Base-by-base conservation (phyloP, 2,329 filamentous ascomycete genomes). In the Calonectria naviculata region DNA sequence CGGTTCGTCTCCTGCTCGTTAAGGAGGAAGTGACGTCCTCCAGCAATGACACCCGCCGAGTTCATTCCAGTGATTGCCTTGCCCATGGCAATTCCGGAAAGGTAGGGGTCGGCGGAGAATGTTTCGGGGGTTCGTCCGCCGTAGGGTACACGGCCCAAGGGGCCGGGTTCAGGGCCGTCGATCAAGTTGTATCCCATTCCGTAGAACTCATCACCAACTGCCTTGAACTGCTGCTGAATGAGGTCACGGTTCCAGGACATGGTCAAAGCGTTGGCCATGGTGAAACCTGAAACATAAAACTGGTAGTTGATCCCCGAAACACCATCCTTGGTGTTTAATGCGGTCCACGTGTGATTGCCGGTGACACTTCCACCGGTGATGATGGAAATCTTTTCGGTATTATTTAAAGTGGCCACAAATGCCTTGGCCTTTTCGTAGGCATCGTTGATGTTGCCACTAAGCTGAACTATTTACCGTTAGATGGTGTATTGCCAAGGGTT, bases 121-220 rank as follows among this genome's bases (percentile, higher is more conserved):
- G 93, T 94, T 82, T 97, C 95, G 94, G 95, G 97, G 77, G 95
- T 97, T 56, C 95, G 88, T 4, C 95, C 95, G 38, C 94, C 95
- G 10, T 60, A 42, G 19, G 52, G 52, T 8, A 60, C 49, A 46
- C 65, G 66, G 4, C 66, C 66, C 19, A 68, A 41, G 17, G 58
- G 42, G 19, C 66, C 60, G 31, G 56, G 61, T 19, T 64, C 61
- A 2, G 61, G 61, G 5, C 61, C 61, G 12, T 64, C 61, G 17
- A 64, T 64, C 10, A 64, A n/a, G 61, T 64, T 64, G 61, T 64
- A 64, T 36, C 61, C 61, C 61, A 64, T 64, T 12, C 21, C 61
- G 12, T 64, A 64, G 24, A 64, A 64, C n/a, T 64, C 61, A 36
- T 64, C 61, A 7, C 61, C 61, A 28, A 64, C 42, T 2, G 61